Conservation (phyloP, 768 basidiomycete species). For the Lentinula aciculospora region DNA sequence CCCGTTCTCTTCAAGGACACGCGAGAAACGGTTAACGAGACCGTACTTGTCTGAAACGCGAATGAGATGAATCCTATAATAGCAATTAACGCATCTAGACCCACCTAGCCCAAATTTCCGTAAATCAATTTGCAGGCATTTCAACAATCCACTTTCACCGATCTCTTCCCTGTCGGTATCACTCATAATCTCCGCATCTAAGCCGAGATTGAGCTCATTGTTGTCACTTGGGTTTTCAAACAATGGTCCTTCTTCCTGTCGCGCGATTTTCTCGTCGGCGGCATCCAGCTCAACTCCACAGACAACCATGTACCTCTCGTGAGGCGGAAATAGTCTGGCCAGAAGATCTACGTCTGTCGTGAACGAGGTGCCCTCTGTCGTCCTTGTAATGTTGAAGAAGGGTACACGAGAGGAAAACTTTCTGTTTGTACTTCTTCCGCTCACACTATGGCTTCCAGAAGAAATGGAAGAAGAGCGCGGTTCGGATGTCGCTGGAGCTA, state of each 20-base stretch:
- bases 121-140: conserved; percentile 73
- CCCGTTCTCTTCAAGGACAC: conserved; percentile 62
- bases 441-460: not conserved
- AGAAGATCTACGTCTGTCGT: conserved; percentile 67
- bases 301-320: conserved; percentile 68
- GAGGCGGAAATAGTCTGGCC: conserved; percentile 64
- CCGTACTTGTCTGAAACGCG: conserved; percentile 61
- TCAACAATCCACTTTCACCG: conserved; percentile 37
- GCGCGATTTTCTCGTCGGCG: conserved; percentile 32
- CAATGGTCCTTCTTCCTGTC: conserved; percentile 6
- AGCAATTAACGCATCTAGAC: conserved; percentile 15
- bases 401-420: conserved; percentile 32
- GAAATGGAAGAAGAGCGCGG: not conserved
- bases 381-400: conserved; percentile 78
- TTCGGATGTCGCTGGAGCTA: not conserved
- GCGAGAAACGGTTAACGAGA: conserved; percentile 71
- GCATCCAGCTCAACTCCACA: conserved; percentile 66
- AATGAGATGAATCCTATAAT: conserved; percentile 3
- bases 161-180: conserved; percentile 27
- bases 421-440: not conserved
- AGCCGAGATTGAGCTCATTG: conserved; percentile 1
- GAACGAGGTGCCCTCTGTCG: conserved; percentile 69
- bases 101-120: conserved; percentile 65
- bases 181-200: conserved; percentile 33
- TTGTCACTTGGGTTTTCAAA: not conserved